Evolutionary conservation across 352 stramenopile species (phyloP), one percentile per base, ranked within the genome.

Genomic region (Globisporangium paroecandrum): DNA sequence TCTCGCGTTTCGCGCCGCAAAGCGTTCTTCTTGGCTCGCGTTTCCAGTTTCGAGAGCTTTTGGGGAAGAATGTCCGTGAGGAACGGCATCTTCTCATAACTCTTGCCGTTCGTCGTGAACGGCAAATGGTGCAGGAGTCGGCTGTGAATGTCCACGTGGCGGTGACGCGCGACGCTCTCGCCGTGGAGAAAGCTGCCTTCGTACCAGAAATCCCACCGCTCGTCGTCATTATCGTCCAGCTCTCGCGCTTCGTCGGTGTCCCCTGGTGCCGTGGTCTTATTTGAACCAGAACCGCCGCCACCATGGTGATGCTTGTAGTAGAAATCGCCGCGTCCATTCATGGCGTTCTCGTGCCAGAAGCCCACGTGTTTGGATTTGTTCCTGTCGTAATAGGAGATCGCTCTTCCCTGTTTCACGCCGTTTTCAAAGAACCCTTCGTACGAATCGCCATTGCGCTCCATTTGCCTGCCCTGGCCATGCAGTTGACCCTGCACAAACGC

Each of bases 81-180:
- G 62, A 83, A 89, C 12, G 77, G 69, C 82, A 89, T 86, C 58
- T 85, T 87, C 53, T 79, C 72, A 36, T 71, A 66, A 47, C 80
- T 90, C 64, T 89, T 89, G 27, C 81, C 82, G 32, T 89, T 89
- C 2, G 84, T 90, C 18, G 84, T 90, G 64, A 90, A 92, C 1
- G 82, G 80, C 20, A 76, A 62, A 22, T 80, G 70, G 15, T 70
- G 64, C 20, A 47, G 65, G 32, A 63, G 64, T 3, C 34, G 18
- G 36, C 75, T 64, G n/a, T 84, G 69, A 12, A 90, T 62, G 47
- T 89, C 77, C 8, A 81, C 77, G 66, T 87, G 74, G 0, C 82
- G 84, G 41, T 92, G 82, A 22, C 81, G 72, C 20, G 79, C 75
- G 25, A 80, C 79, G 53, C 77, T 89, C 66, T 87, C 74, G 60